These are phyloP conservation scores for Casuarina cunninghamiana DNA, from an alignment of 306 rosid species.

Conservation along the genomic window DNA sequence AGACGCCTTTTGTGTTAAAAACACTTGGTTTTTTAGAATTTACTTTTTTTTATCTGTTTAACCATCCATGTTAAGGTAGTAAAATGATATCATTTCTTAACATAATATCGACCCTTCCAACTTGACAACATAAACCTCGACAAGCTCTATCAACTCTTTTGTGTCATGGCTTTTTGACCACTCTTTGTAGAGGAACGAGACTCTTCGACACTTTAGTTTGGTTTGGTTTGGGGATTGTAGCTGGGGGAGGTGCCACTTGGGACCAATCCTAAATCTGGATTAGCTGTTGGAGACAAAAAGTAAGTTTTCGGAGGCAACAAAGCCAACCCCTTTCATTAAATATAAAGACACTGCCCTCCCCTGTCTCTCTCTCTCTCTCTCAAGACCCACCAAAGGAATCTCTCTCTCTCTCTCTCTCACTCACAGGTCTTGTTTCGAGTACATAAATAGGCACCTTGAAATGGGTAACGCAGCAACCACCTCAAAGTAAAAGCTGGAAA, in stretches of 20 bases:
- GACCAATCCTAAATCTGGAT: constrained; percentile 15
- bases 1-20: neutral
- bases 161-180: constrained; percentile 24
- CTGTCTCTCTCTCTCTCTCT: constrained; percentile 6
- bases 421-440: neutral
- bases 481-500: neutral
- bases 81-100: no score
- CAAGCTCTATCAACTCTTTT: no score
- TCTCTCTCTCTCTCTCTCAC: constrained; percentile 4
- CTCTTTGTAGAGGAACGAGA: constrained; percentile 16
- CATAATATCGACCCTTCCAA: no score
- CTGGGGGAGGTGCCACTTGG: constrained; percentile 10
- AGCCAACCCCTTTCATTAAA: constrained; percentile 7
- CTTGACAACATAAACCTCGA: no score
- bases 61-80: no score
- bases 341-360: constrained; percentile 17
- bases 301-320: constrained; percentile 19
- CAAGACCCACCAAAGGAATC: constrained; percentile 12
- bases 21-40: no score
- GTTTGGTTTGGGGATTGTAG: constrained; percentile 38
- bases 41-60: no score
- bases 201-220: neutral
- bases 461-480: neutral
- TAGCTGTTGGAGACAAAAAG: constrained; percentile 11
- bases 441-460: neutral